phyloP scores from a whole-genome alignment of 805 yeast genomes.

The Nakazawaea wickerhamii region DNA sequence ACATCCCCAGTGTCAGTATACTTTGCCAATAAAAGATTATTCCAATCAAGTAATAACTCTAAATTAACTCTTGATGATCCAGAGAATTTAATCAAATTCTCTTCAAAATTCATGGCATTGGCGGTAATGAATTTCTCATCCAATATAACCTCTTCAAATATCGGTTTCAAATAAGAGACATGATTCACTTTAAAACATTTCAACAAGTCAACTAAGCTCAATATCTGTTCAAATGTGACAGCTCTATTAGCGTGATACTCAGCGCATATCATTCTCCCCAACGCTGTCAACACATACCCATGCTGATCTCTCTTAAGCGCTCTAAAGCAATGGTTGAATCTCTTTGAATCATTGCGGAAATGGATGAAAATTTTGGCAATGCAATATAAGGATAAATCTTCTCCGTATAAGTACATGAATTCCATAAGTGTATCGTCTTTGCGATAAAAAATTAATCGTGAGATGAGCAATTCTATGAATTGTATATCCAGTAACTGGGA shows the following conservation, averaged over 20 bases:
- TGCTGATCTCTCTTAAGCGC: not conserved
- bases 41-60: conserved; percentile 3
- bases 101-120: not conserved
- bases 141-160: conserved; percentile 3
- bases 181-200: conserved; percentile 1
- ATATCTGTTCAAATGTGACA: conserved; percentile 2
- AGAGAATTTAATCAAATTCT: conserved; percentile 4
- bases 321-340: not conserved
- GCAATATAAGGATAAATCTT: not conserved
- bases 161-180: not conserved
- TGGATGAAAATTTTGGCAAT: not conserved
- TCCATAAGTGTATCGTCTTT: not conserved
- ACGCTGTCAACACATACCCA: conserved; percentile 1
- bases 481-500: not conserved
- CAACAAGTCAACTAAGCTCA: conserved; percentile 1
- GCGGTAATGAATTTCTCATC: conserved; percentile 1
- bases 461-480: not conserved
- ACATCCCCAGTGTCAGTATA: not conserved
- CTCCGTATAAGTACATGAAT: not conserved
- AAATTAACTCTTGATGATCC: not conserved
- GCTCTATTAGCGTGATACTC: not conserved
- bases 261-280: not conserved
- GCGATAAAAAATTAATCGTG: not conserved
- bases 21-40: not conserved
- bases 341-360: not conserved